A percentile compares a stretch with the other conserved stretches of the same genome.
phyloP scores from a whole-genome alignment of 768 basidiomycete species.

The Trametes coccinea region DNA sequence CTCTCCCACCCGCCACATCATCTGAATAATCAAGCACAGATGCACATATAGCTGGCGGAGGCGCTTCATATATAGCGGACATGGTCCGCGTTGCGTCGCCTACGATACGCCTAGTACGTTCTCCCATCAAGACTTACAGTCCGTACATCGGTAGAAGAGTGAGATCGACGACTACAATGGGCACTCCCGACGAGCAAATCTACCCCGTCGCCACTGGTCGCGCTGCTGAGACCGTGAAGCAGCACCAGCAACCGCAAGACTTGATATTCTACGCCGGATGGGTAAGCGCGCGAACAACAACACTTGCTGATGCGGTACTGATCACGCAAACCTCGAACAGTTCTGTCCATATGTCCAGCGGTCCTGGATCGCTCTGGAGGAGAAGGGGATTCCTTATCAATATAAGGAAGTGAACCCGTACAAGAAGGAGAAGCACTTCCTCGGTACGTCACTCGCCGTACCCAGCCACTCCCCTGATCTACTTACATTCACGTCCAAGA shows the following conservation, averaged over 20 bases:
- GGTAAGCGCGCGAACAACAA: constrained; percentile 37
- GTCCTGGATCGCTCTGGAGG: constrained; percentile 67
- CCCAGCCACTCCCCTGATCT: neutral
- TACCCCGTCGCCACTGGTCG: constrained; percentile 58
- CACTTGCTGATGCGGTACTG: neutral
- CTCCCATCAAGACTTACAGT: neutral
- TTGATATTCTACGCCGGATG: constrained; percentile 63
- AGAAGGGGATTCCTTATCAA: constrained; percentile 65
- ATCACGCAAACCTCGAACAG: constrained; percentile 11
- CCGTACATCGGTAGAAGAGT: neutral
- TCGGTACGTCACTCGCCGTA: constrained; percentile 38
- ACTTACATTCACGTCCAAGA: constrained; percentile 29
- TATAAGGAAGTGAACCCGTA: constrained; percentile 71
- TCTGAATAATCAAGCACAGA: neutral
- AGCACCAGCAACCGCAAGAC: constrained; percentile 53
- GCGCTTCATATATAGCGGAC: neutral
- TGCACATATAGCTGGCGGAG: neutral
- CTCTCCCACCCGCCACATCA: neutral
- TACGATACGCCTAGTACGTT: neutral
- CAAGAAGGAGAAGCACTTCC: constrained; percentile 61
- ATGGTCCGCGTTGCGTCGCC: neutral
- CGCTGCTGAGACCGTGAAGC: constrained; percentile 51
- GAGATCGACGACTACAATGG: neutral
- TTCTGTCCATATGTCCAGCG: constrained; percentile 66
- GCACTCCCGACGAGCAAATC: constrained; percentile 47